phyloP scores from a whole-genome alignment of 1,284 basidiomycete genomes.

The Schizophyllum amplum region DNA sequence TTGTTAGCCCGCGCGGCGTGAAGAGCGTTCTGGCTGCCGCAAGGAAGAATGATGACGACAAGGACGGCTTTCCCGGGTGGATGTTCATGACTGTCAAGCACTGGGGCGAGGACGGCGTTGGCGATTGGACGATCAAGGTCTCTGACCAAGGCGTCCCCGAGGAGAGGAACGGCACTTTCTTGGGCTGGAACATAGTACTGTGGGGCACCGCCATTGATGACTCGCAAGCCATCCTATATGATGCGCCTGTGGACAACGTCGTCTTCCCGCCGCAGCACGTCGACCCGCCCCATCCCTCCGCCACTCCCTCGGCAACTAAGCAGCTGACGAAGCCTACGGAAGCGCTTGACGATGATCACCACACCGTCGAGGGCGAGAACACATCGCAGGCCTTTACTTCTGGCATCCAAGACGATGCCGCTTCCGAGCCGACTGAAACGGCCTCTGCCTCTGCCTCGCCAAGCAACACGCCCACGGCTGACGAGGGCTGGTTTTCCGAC shows the following conservation, averaged over 20 bases:
- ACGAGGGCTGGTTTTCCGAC: constrained; percentile 83
- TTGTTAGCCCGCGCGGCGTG: constrained; percentile 82
- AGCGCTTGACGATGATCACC: constrained; percentile 83
- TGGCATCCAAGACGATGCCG: constrained; percentile 12
- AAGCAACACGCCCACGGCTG: constrained; percentile 47
- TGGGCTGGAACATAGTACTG: constrained; percentile 88
- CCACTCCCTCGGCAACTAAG: constrained; percentile 43
- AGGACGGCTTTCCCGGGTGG: constrained; percentile 85
- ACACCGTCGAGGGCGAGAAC: constrained; percentile 58
- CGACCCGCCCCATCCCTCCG: constrained; percentile 23
- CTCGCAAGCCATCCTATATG: constrained; percentile 56
- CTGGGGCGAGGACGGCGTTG: constrained; percentile 95
- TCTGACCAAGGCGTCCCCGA: constrained; percentile 58
- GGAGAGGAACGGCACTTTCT: constrained; percentile 67
- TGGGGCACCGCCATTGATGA: constrained; percentile 90
- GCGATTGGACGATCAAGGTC: constrained; percentile 86
- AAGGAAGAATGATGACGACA: constrained; percentile 63
- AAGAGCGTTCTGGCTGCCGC: constrained; percentile 78
- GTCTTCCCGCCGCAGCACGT: constrained; percentile 45
- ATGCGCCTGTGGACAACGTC: constrained; percentile 46
- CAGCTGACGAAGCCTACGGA: constrained; percentile 81
- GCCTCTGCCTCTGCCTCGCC: constrained; percentile 21
- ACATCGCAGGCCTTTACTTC: constrained; percentile 48
- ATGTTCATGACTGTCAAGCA: constrained; percentile 98
- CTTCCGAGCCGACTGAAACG: constrained; percentile 24